Base-by-base conservation (phyloP, 176 grass and related monocot species). In the Secale cereale region DNA sequence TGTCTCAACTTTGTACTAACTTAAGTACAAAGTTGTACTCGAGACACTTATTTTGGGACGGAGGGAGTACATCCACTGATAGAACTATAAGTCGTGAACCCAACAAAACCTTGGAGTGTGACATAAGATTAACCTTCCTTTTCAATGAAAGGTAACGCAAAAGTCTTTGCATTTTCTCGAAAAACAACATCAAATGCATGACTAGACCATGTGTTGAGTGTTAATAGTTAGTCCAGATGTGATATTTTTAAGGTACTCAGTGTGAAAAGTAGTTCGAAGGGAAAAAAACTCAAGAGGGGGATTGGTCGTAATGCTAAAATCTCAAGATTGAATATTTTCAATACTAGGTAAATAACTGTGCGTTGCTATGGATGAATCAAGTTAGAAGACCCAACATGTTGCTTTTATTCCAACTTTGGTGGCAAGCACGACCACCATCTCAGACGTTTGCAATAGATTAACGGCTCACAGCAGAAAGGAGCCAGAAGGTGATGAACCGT, bases 181-280 rank as follows among this genome's bases (percentile, higher is more conserved):
- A 46, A 46, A 46, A 20, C 30, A 67, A 63, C 50, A 83, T 83
- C 43, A 83, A 71, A 65, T 40, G 28, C 12, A 46, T 30, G 11
- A 64, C 57, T 10, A 31, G 6, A 70, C 39, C 35, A 77, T 70
- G 65, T 57, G 14, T 30, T 56, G 23, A 32, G 10, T 67, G 7
- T 69, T 59, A 28, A 59, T 59, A 78, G 45, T 68, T 85, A 78
- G 4, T 43, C 33, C 64, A 85, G 77, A 32, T 59, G 33, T 73
- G 37, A 52, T 61, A 81, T 74, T 50, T 65, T 28, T 43, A 79
- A 64, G 59, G 14, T 79, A 64, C 77, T 64, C 35, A 78, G 9
- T 79, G 7, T 22, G 35, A 79, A 79, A 79, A 79, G 10, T 30
- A 4, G 37, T 80, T 80, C 15, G 19, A 28, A 65, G 59, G 59